These are phyloP conservation scores for Solanum sparsipilum DNA, from an alignment of 257 asterid genomes.

Conservation along the genomic window DNA sequence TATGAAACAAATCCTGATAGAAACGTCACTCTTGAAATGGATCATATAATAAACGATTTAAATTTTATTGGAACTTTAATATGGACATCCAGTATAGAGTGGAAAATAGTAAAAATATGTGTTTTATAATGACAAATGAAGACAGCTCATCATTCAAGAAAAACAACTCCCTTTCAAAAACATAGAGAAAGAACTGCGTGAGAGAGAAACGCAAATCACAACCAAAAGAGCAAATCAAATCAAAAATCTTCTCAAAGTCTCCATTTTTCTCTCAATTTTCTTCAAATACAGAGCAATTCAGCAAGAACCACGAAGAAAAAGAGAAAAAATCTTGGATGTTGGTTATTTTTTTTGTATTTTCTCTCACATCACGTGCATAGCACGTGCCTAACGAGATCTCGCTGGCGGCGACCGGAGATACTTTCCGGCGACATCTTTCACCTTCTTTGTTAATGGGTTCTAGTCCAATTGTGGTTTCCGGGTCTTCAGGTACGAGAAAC, in stretches of 20 bases:
- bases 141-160: background rate
- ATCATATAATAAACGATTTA: accelerated
- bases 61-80: no score
- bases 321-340: background rate
- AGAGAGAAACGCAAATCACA: background rate
- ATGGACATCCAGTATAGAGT: no score
- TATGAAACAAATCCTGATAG: accelerated
- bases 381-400: background rate
- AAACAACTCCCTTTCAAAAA: background rate
- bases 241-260: background rate
- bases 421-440: background rate
- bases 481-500: background rate
- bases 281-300: background rate
- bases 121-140: background rate
- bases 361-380: background rate
- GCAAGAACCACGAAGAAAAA: background rate
- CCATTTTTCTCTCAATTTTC: background rate
- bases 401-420: background rate
- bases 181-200: background rate
- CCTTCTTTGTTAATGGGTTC: background rate
- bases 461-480: background rate
- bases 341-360: background rate
- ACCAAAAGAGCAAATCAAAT: background rate
- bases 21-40: accelerated
- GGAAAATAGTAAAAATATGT: no score